These are phyloP conservation scores for Parsonsia alboflavescens DNA, from an alignment of 257 asterid genomes.

Conservation along the genomic window DNA sequence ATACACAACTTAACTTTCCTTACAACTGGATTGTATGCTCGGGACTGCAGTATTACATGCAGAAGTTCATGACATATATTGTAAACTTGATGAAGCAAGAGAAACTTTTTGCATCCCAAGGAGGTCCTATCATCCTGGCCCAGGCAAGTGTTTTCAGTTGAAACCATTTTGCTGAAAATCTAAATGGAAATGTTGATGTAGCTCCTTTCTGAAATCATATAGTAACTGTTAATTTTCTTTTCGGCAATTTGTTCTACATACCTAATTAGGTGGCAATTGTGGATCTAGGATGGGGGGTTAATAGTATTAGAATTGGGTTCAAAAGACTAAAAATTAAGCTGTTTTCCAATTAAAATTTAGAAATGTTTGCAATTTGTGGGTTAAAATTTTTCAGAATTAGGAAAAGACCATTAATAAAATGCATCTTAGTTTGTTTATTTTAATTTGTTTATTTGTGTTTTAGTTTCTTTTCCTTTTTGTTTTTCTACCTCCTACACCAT, in stretches of 20 bases:
- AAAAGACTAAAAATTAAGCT: neutral
- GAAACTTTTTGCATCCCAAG: slow-evolving; percentile 41
- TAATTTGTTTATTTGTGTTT: too few species aligned
- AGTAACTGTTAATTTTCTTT: neutral
- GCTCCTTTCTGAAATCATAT: neutral
- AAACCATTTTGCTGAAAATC: neutral
- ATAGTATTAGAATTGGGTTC: too few species aligned
- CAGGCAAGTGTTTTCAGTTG: slow-evolving; percentile 29
- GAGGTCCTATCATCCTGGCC: slow-evolving; percentile 48
- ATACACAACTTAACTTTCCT: neutral
- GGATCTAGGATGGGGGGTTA: too few species aligned
- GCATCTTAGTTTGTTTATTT: neutral
- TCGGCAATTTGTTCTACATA: neutral
- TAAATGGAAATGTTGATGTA: neutral
- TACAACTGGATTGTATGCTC: neutral
- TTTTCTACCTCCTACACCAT: neutral
- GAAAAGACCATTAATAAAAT: too few species aligned
- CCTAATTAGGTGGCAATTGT: neutral
- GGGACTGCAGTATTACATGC: slow-evolving; percentile 33
- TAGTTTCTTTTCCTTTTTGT: too few species aligned
- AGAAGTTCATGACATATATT: slow-evolving; percentile 29
- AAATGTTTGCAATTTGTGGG: neutral
- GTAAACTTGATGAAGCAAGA: slow-evolving; percentile 36
- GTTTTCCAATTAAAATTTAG: neutral
- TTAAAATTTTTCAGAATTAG: too few species aligned